Conservation (phyloP, 768 basidiomycete genomes). For the Trametes punicea region DNA sequence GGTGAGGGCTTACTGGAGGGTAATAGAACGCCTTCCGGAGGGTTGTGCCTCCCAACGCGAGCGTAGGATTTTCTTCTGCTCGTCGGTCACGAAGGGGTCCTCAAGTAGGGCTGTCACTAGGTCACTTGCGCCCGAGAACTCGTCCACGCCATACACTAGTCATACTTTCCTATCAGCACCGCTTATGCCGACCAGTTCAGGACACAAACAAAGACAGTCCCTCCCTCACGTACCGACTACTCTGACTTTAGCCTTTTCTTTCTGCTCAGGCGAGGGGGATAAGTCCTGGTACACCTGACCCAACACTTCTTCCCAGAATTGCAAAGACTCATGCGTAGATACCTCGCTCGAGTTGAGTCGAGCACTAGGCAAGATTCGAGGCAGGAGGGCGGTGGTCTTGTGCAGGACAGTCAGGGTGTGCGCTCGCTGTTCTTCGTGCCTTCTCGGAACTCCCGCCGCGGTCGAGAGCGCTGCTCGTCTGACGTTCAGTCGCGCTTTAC, state of each 20-base stretch:
- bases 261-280: constrained; percentile 29
- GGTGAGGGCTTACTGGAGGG: constrained; percentile 9
- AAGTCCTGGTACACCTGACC: constrained; percentile 32
- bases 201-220: neutral
- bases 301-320: constrained; percentile 48
- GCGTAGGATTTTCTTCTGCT: constrained; percentile 41
- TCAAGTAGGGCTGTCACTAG: constrained; percentile 69
- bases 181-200: neutral
- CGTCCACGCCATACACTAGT: constrained; percentile 57
- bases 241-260: constrained; percentile 34
- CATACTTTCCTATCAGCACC: neutral
- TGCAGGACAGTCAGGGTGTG: constrained; percentile 47
- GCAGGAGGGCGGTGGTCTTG: constrained; percentile 45
- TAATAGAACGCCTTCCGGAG: constrained; percentile 1
- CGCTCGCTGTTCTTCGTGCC: constrained; percentile 9
- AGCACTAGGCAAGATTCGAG: constrained; percentile 37
- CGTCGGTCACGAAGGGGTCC: constrained; percentile 63
- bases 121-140: constrained; percentile 50
- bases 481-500: neutral
- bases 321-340: constrained; percentile 27
- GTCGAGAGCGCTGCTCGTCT: constrained; percentile 22
- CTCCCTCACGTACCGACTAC: constrained; percentile 46
- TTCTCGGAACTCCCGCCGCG: neutral
- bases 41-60: constrained; percentile 40
- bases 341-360: constrained; percentile 16